These are phyloP conservation scores for Thozetella sp. DNA, from an alignment of 495 filamentous ascomycete species.

Conservation along the genomic window DNA sequence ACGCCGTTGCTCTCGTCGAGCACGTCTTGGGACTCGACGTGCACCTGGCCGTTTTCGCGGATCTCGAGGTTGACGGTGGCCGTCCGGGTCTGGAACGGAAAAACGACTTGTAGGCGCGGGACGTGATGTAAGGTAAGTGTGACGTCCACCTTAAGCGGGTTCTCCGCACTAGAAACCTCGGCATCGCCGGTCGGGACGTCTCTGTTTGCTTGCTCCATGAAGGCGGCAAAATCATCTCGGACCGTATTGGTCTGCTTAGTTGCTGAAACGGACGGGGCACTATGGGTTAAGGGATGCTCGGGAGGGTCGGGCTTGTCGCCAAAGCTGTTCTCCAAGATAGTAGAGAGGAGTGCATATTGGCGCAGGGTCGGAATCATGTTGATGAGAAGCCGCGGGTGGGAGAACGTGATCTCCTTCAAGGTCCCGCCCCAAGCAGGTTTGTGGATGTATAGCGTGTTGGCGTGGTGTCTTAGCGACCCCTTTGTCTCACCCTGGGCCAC, in stretches of 20 bases:
- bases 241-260: conserved; percentile 18
- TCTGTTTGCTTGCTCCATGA: conserved; percentile 24
- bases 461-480: conserved; percentile 53
- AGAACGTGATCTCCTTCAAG: conserved; percentile 76
- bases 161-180: background rate
- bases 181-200: background rate
- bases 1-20: conserved; percentile 24
- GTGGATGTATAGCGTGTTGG: conserved; percentile 70
- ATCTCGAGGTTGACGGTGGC: conserved; percentile 59
- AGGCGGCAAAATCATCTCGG: conserved; percentile 28
- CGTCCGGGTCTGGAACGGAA: conserved; percentile 42
- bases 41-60: conserved; percentile 60
- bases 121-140: conserved; percentile 43
- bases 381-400: conserved; percentile 83
- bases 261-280: background rate
- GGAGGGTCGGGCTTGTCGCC: conserved; percentile 10
- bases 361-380: conserved; percentile 74
- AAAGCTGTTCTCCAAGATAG: conserved; percentile 65
- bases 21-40: conserved; percentile 41
- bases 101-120: conserved; percentile 49
- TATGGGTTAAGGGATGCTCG: background rate
- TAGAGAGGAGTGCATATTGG: conserved; percentile 73
- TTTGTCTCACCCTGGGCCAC: conserved; percentile 36
- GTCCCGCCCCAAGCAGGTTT: conserved; percentile 69
- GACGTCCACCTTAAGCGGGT: conserved; percentile 43